Evolutionary conservation across 768 basidiomycete genomes (phyloP).

Genomic region (Phylloporus arenicola): DNA sequence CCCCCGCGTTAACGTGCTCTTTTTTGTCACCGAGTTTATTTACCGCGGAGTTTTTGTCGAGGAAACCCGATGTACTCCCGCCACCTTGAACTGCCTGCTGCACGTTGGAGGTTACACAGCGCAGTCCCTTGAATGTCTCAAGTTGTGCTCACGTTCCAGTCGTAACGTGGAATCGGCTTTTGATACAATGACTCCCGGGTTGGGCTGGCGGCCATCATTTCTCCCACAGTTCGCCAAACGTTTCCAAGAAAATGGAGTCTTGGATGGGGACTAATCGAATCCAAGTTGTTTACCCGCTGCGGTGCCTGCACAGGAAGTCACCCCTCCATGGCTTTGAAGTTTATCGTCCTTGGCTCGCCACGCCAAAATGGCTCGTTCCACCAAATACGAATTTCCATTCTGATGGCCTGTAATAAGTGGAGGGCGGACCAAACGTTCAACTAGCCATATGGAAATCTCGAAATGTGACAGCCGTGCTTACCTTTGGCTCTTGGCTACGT

Average conservation of each 20-base stretch:
- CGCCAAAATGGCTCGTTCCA: neutral
- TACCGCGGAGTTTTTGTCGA: neutral
- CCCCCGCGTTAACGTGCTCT: neutral
- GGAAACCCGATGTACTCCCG: neutral
- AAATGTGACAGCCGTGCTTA: neutral
- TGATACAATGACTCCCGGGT: neutral
- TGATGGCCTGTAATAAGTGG: neutral
- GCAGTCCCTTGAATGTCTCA: neutral
- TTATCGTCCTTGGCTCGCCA: neutral
- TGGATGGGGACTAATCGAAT: neutral
- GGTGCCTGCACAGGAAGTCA: neutral
- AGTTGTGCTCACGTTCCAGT: neutral
- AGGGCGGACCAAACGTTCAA: constrained; percentile 1
- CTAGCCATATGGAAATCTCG: neutral
- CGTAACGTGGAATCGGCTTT: neutral
- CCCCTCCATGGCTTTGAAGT: neutral
- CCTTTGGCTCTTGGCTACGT: neutral
- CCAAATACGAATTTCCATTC: neutral
- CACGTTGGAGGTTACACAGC: neutral
- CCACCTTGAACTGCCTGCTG: neutral
- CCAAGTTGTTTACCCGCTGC: neutral
- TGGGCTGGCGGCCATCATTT: neutral
- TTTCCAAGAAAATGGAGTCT: neutral
- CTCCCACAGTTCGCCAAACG: neutral
- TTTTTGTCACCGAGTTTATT: neutral